Conservation (phyloP, 1,284 basidiomycete species). For the Dichomitus squalens region DNA sequence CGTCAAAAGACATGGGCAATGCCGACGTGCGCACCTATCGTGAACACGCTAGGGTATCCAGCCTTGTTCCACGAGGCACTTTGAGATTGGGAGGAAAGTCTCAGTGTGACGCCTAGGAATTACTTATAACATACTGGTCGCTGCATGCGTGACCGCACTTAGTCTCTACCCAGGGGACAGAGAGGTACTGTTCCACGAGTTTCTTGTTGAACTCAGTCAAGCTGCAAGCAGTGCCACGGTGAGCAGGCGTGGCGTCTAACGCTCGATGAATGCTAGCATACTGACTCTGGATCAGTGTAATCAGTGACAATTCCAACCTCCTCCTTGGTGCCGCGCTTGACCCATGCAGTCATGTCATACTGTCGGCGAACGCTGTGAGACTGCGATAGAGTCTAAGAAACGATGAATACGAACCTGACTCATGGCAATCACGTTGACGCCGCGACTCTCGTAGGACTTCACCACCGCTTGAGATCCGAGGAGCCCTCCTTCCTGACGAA, state of each 20-base stretch:
- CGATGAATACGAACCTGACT: constrained; percentile 61
- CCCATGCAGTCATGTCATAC: constrained; percentile 98
- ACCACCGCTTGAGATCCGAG: constrained; percentile 94
- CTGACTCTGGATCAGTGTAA: constrained; percentile 71
- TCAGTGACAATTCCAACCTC: constrained; percentile 92
- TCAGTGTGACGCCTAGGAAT: constrained; percentile 24
- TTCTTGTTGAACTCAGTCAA: constrained; percentile 81
- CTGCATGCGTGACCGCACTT: constrained; percentile 95
- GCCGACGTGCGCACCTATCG: constrained; percentile 61
- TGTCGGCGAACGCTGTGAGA: constrained; percentile 33
- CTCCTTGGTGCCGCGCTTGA: constrained; percentile 87
- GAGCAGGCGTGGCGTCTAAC: constrained; percentile 6
- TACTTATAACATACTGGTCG: constrained; percentile 66
- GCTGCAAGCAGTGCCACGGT: constrained; percentile 39
- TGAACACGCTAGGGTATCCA: constrained; percentile 83
- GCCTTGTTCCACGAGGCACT: constrained; percentile 87
- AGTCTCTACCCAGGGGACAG: constrained; percentile 78
- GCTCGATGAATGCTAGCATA: constrained; percentile 5
- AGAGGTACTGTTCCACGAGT: constrained; percentile 77
- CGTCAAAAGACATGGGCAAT: constrained; percentile 14
- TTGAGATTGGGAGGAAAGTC: constrained; percentile 21
- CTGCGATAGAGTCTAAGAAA: constrained; percentile 19
- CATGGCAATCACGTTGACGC: constrained; percentile 83
- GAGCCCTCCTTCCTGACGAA: constrained; percentile 80
- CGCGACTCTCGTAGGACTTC: constrained; percentile 67